A percentile compares a stretch with the other conserved stretches of the same genome.
Conservation (phyloP, 1,284 basidiomycete species). For the Apiotrichum siamense region DNA sequence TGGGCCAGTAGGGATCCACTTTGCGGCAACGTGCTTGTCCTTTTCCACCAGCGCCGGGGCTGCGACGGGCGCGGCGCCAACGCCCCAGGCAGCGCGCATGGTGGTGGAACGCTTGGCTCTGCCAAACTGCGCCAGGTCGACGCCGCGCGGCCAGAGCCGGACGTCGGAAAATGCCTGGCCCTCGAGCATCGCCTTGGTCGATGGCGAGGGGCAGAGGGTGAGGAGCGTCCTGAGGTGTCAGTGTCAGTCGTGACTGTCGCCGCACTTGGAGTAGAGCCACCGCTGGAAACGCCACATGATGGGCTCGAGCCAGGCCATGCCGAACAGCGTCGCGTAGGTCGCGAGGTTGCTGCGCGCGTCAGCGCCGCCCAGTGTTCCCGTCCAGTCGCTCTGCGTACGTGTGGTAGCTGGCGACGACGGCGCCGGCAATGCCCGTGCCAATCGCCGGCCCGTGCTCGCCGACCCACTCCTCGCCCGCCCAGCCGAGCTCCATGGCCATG, state of each 20-base stretch:
- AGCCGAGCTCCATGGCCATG: conserved; percentile 48
- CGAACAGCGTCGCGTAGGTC: conserved; percentile 54
- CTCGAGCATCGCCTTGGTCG: conserved; percentile 51
- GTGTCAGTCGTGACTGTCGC: not conserved
- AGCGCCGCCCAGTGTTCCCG: too few species aligned
- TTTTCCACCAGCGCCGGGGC: not conserved
- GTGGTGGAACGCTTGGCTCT: conserved; percentile 47
- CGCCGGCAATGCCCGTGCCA: conserved; percentile 45
- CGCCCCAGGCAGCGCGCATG: conserved; percentile 51
- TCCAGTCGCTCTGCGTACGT: too few species aligned
- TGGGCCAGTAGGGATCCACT: too few species aligned
- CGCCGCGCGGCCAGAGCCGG: conserved; percentile 54
- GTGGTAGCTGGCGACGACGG: conserved; percentile 54
- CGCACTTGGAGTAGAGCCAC: conserved; percentile 44
- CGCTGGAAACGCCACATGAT: conserved; percentile 47
- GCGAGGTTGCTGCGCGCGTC: conserved; percentile 51
- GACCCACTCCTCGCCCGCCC: conserved; percentile 45
- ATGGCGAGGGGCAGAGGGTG: conserved; percentile 54
- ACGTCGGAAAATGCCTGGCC: conserved; percentile 50
- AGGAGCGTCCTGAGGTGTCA: conserved; percentile 42
- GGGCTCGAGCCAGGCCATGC: conserved; percentile 52
- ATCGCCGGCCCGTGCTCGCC: conserved; percentile 38
- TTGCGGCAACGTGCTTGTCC: conserved; percentile 11
- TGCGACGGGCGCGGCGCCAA: conserved; percentile 21
- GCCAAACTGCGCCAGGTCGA: conserved; percentile 49